phyloP scores from a whole-genome alignment of 2,329 filamentous ascomycete species.

The Triangularia verruculosa region DNA sequence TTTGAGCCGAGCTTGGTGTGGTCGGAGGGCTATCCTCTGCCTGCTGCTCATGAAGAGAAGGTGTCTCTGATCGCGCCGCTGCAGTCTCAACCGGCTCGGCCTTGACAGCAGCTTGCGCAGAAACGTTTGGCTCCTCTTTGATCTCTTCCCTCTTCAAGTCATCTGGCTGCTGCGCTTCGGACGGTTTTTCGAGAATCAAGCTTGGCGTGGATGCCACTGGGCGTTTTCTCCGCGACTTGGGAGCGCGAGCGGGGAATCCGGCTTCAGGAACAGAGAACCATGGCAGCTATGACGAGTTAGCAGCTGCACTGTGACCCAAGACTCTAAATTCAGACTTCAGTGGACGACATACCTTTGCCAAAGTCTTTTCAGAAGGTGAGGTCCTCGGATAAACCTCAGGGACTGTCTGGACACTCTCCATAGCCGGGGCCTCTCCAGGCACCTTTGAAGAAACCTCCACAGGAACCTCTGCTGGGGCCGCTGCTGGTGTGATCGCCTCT shows the following conservation, averaged over 20 bases:
- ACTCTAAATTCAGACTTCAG: too few relatives aligned
- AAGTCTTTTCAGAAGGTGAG: neutral
- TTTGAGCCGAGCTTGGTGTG: slow-evolving; percentile 35
- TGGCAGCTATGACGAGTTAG: slow-evolving; percentile 48
- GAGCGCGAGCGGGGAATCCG: slow-evolving; percentile 46
- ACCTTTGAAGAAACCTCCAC: neutral
- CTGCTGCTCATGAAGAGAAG: slow-evolving; percentile 32
- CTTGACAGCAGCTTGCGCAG: neutral
- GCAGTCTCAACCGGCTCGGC: neutral
- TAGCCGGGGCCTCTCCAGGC: slow-evolving; percentile 8
- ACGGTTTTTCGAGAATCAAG: neutral
- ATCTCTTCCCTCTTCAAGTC: slow-evolving; percentile 43
- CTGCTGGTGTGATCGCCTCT: neutral
- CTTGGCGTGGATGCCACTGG: neutral
- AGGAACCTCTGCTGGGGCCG: neutral
- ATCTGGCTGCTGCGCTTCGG: slow-evolving; percentile 11
- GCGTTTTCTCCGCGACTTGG: neutral
- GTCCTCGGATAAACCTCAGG: neutral
- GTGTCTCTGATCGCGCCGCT: slow-evolving; percentile 31
- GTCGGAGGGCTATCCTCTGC: slow-evolving; percentile 36
- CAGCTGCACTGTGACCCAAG: slow-evolving; percentile 1
- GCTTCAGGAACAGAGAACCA: slow-evolving; percentile 54
- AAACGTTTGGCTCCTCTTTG: slow-evolving; percentile 22
- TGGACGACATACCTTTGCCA: neutral
- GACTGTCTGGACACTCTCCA: neutral